Evolutionary conservation across 441 rosid species (phyloP), one percentile per base, ranked within the genome.

Genomic region (Sinapis alba): DNA sequence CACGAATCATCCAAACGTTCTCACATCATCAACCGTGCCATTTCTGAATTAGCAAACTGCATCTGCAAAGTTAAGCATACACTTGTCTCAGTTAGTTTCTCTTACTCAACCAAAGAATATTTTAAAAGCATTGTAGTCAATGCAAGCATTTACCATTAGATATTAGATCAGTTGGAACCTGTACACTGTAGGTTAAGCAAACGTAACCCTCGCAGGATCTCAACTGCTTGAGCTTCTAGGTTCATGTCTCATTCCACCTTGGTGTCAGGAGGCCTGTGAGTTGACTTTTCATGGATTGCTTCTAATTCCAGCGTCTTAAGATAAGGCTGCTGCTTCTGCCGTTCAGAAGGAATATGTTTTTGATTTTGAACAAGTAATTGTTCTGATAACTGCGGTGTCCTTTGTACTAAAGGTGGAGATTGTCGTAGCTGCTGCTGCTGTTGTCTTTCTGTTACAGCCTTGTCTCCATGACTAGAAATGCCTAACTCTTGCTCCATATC

Each of bases 141-240:
- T 34, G 27, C 68, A 32, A 15, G 62, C n/a, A 32, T 53, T 27
- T 45, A 45, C 43, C 41, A 32, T 60, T 61, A 32, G 26, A 32
- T 60, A 75, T 60, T 47, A 53, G 26, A 53, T 20, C 5, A 45
- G 36, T 45, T 47, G 62, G 38, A 89, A 94, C 97, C 98, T 90
- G 95, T 92, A 88, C 96, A 90, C 84, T 83, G 87, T 79, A 64
- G 75, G 69, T 73, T 80, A 84, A 85, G 91, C 50, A 11, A 34
- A 62, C 43, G 83, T 73, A 41, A 23, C 62, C 83, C 30, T 78
- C 65, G 87, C 87, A 82, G 86, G 82, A 70, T 59, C 75, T 68
- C 79, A 23, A 84, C 82, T 45, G 56, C 80, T 27, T 27, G 84
- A 83, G 76, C 82, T 78, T 84, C 77, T 79, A 83, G 71, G 66